phyloP scores from a whole-genome alignment of 2,329 filamentous ascomycete species.

The Myriosclerotinia duriaeana region DNA sequence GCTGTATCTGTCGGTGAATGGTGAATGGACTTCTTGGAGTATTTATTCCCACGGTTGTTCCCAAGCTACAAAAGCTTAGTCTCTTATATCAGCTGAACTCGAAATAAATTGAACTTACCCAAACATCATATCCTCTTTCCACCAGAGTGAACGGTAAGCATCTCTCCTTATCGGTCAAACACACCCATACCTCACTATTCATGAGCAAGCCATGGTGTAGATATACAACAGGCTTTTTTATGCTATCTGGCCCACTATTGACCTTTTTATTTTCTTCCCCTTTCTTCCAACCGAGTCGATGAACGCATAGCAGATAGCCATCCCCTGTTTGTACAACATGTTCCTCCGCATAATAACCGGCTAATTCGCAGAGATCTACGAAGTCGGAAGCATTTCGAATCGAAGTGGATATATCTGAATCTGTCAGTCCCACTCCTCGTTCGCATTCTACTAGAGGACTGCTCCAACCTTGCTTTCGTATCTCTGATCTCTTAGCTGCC shows the following conservation, averaged over 20 bases:
- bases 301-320: slow-evolving; percentile 87
- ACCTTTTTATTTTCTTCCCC: slow-evolving; percentile 79
- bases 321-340: slow-evolving; percentile 94
- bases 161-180: slow-evolving; percentile 79
- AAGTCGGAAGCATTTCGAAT: slow-evolving; percentile 90
- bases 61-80: slow-evolving; percentile 62
- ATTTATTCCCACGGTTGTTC: slow-evolving; percentile 98
- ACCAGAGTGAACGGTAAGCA: slow-evolving; percentile 87
- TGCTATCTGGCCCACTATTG: slow-evolving; percentile 66
- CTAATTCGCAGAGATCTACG: slow-evolving; percentile 86
- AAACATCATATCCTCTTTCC: slow-evolving; percentile 91
- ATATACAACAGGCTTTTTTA: slow-evolving; percentile 85
- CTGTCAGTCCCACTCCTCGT: slow-evolving; percentile 30
- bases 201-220: slow-evolving; percentile 95
- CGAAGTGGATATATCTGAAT: slow-evolving; percentile 63
- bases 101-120: slow-evolving; percentile 56
- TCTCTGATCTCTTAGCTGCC: slow-evolving; percentile 65
- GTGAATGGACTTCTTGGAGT: slow-evolving; percentile 89
- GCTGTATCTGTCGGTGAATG: slow-evolving; percentile 69
- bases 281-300: slow-evolving; percentile 78
- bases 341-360: slow-evolving; percentile 91
- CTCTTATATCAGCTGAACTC: not conserved
- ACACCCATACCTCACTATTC: slow-evolving; percentile 99
- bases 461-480: slow-evolving; percentile 63
- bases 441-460: slow-evolving; percentile 61